Conservation (phyloP, 176 grass and related monocot species). For the Tillandsia leiboldiana region DNA sequence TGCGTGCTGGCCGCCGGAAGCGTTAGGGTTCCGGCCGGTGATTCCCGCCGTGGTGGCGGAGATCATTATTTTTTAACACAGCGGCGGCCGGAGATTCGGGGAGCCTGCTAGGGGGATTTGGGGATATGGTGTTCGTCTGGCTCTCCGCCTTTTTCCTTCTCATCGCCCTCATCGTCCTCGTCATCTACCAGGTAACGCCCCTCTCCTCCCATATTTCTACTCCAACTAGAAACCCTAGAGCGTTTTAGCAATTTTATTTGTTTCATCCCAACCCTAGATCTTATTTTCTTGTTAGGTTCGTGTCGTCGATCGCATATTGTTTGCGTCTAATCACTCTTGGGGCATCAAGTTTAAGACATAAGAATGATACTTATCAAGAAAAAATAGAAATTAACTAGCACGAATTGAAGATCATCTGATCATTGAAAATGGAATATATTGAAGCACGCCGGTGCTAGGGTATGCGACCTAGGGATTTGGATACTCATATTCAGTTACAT, state of each 20-base stretch:
- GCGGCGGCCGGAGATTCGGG: not conserved
- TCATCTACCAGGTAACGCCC: constrained; percentile 72
- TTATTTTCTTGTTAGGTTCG: not conserved
- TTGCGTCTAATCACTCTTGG: not conserved
- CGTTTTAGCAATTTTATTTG: not conserved
- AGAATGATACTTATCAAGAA: too few species aligned
- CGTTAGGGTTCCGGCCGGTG: not conserved
- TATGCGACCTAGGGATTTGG: too few species aligned
- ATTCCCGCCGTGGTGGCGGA: not conserved
- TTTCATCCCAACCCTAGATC: not conserved
- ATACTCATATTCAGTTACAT: too few species aligned
- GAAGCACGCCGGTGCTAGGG: too few species aligned
- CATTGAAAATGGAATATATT: too few species aligned
- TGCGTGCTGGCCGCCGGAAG: not conserved
- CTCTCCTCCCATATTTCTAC: not conserved
- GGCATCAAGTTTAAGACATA: too few species aligned
- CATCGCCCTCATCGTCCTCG: constrained; percentile 72
- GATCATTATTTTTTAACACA: not conserved
- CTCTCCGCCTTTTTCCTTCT: constrained; percentile 81
- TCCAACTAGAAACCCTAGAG: not conserved
- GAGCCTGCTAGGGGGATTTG: not conserved
- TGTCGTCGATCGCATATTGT: not conserved
- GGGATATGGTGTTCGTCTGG: constrained; percentile 83
- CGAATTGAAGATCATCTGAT: too few species aligned
- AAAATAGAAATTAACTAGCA: too few species aligned